phyloP scores from a whole-genome alignment of 345 rosid species.

The Camelina hispida region DNA sequence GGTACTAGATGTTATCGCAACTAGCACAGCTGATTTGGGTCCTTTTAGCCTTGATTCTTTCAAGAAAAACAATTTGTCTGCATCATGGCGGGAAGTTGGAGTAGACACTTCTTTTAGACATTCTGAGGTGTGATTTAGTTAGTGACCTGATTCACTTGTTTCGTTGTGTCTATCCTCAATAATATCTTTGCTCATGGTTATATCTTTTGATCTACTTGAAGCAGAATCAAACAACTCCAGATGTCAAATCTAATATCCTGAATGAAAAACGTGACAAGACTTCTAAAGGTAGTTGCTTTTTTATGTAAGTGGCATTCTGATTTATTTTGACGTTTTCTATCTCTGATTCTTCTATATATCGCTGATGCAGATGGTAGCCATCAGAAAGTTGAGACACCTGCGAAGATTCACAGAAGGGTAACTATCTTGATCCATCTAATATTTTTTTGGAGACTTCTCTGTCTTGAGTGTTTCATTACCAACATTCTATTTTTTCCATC shows the following conservation, averaged over 20 bases:
- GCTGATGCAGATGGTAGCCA: conserved; percentile 54
- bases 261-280: conserved; percentile 47
- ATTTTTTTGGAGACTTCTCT: neutral
- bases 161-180: neutral
- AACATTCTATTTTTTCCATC: neutral
- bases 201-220: conserved; percentile 37
- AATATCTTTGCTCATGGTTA: conserved; percentile 37
- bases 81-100: conserved; percentile 71
- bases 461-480: conserved; percentile 3
- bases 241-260: conserved; percentile 46
- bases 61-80: conserved; percentile 72
- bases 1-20: conserved; percentile 72
- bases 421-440: conserved; percentile 17
- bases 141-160: neutral
- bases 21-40: conserved; percentile 81
- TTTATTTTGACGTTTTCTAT: conserved; percentile 16
- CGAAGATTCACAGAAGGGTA: conserved; percentile 82
- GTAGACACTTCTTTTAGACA: conserved; percentile 43
- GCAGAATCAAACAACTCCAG: conserved; percentile 49
- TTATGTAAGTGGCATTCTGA: conserved; percentile 14
- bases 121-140: conserved; percentile 56
- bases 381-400: conserved; percentile 64
- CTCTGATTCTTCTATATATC: conserved; percentile 34
- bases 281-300: conserved; percentile 50
- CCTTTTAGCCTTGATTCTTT: conserved; percentile 84